These are phyloP conservation scores for Plectranthus barbatus DNA, from an alignment of 257 asterid genomes.

Conservation along the genomic window DNA sequence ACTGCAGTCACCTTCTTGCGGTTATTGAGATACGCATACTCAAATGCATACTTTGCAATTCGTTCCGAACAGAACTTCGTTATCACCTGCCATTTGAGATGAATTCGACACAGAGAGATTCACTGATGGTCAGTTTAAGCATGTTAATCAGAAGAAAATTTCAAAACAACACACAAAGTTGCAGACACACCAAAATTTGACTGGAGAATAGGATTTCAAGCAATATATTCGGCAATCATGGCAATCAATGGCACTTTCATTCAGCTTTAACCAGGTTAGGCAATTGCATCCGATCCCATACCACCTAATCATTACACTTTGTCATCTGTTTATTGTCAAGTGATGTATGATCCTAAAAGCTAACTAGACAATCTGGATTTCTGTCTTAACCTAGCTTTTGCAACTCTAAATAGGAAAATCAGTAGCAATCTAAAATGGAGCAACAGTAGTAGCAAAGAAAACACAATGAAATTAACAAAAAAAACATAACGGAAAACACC, in stretches of 20 bases:
- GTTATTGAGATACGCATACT: constrained; percentile 89
- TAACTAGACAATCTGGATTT: neutral
- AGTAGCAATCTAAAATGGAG: neutral
- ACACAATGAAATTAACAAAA: neutral
- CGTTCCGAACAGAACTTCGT: too few species aligned
- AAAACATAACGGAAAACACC: constrained; percentile 40
- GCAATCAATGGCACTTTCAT: too few species aligned
- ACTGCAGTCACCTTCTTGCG: constrained; percentile 93
- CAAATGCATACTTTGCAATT: too few species aligned
- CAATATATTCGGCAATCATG: too few species aligned
- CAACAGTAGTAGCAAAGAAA: neutral
- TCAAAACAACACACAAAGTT: neutral
- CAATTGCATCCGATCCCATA: neutral
- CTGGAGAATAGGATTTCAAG: too few species aligned
- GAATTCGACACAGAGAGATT: constrained; percentile 31
- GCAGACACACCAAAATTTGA: neutral
- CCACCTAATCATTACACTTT: neutral
- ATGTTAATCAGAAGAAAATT: neutral
- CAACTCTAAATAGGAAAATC: neutral
- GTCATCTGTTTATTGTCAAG: neutral
- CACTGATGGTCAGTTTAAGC: neutral
- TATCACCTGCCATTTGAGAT: constrained; percentile 53
- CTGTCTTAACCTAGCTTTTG: neutral
- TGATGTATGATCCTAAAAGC: neutral
- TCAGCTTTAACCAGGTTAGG: too few species aligned